phyloP scores from a whole-genome alignment of 1,284 basidiomycete genomes.

The Fomitopsis pinicola region DNA sequence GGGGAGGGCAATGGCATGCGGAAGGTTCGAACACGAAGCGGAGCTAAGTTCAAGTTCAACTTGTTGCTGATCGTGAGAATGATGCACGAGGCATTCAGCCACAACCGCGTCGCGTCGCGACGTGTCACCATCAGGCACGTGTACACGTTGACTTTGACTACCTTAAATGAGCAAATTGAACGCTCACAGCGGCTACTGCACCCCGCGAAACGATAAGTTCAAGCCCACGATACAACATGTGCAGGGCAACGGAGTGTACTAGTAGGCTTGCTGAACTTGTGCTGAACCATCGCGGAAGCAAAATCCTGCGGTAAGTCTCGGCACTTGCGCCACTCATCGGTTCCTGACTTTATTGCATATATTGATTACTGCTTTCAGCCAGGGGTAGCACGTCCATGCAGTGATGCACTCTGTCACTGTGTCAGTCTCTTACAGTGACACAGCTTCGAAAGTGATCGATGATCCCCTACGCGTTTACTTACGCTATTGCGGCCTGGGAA shows the following conservation, averaged over 20 bases:
- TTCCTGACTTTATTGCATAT: not conserved
- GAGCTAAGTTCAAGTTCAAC: slow-evolving; percentile 14
- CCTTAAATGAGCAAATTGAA: no score
- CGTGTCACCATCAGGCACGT: not conserved
- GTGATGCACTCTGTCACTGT: no score
- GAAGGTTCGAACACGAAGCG: slow-evolving; percentile 12
- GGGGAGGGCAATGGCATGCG: slow-evolving; percentile 8
- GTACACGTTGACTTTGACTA: not conserved
- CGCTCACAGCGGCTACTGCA: no score
- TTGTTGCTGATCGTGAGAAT: slow-evolving; percentile 17
- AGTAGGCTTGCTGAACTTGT: not conserved
- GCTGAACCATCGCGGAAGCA: not conserved
- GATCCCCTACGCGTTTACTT: no score
- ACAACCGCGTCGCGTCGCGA: slow-evolving; percentile 13
- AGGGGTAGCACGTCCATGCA: not conserved
- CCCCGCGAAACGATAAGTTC: no score
- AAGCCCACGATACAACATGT: not conserved
- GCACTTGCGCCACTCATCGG: not conserved
- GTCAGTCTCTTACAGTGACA: no score
- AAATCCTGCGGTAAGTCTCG: not conserved
- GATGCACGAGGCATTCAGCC: slow-evolving; percentile 11
- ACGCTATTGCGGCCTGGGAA: no score
- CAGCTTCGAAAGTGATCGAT: no score
- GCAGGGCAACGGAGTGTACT: no score
- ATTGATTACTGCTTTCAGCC: not conserved